Conservation (phyloP, 2,329 filamentous ascomycete species). For the Arthrinium puccinioides region DNA sequence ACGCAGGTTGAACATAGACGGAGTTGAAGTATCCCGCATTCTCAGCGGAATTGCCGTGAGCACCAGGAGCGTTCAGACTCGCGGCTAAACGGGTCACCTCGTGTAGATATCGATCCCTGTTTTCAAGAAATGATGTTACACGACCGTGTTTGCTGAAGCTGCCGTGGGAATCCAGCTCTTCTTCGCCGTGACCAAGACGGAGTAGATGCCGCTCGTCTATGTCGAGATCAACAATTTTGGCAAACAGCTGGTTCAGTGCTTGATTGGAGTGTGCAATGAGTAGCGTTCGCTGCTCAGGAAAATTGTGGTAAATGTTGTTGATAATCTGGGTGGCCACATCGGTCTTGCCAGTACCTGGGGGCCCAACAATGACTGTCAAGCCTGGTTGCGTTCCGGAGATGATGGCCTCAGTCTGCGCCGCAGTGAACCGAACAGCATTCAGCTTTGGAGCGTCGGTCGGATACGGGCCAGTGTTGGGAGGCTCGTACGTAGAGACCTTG, state of each 20-base stretch:
- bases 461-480: conserved; percentile 84
- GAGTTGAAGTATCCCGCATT: conserved; percentile 95
- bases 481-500: conserved; percentile 83
- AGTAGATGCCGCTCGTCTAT: conserved; percentile 93
- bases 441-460: conserved; percentile 73
- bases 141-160: conserved; percentile 92
- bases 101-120: conserved; percentile 66
- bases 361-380: conserved; percentile 87
- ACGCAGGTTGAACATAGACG: conserved; percentile 82
- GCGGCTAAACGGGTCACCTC: conserved; percentile 83
- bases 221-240: conserved; percentile 93
- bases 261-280: conserved; percentile 97
- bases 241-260: conserved; percentile 92
- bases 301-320: conserved; percentile 98
- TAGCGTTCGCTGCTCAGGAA: conserved; percentile 83
- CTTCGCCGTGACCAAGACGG: conserved; percentile 88
- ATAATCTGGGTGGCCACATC: conserved; percentile 98
- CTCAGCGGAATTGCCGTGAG: conserved; percentile 94
- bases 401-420: conserved; percentile 86
- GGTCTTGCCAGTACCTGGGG: conserved; percentile 97
- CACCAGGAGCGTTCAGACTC: conserved; percentile 80
- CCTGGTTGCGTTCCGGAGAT: conserved; percentile 91
- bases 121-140: conserved; percentile 91
- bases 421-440: conserved; percentile 82
- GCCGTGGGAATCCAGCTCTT: conserved; percentile 78